Base-by-base conservation (phyloP, 1,284 basidiomycete genomes). In the Trametes polyzona region DNA sequence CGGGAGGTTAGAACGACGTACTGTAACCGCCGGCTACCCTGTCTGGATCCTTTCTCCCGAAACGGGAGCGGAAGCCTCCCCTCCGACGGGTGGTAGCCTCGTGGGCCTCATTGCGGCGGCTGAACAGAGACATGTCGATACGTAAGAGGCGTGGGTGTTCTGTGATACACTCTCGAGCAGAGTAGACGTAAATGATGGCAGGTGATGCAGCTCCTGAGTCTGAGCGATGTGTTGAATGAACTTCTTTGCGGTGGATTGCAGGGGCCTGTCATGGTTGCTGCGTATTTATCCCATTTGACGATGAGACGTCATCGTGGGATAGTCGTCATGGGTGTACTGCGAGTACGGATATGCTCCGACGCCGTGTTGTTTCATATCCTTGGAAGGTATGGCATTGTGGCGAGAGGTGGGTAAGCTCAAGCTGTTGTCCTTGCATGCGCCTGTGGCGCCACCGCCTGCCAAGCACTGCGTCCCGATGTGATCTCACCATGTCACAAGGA, bases 11-110 rank as follows among this genome's bases (percentile, higher is more conserved):
- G 26, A 37, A 37, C 3, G 11, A 74, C 76, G 65, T 65, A 81
- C 81, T 81, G 68, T 78, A 78, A 30, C 78, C 80, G 36, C 75
- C 79, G 26, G 76, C 79, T 46, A 79, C 78, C 43, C 77, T 78
- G 59, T 79, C 74, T 47, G 67, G 72, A 67, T 81, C 72, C 59
- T 69, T 76, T 46, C 73, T 71, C 50, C 72, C 71, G 62, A 74
- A 74, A 40, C 69, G 65, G 43, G 67, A 55, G 26, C 53, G 53
- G 54, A 69, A 69, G 44, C 66, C 65, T 50, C 67, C 62, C 46
- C 55, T 64, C 39, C 43, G 46, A 35, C 49, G 54, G 30, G 54
- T 51, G 48, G 61, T 62, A 27, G 39, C 61, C 35, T 65, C 58
- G 47, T 62, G 53, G 50, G 51, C 21, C 44, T 39, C 50, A 55